Evolutionary conservation across 1,139 yeast genomes (phyloP).

Genomic region (Taphrina wiesneri): DNA sequence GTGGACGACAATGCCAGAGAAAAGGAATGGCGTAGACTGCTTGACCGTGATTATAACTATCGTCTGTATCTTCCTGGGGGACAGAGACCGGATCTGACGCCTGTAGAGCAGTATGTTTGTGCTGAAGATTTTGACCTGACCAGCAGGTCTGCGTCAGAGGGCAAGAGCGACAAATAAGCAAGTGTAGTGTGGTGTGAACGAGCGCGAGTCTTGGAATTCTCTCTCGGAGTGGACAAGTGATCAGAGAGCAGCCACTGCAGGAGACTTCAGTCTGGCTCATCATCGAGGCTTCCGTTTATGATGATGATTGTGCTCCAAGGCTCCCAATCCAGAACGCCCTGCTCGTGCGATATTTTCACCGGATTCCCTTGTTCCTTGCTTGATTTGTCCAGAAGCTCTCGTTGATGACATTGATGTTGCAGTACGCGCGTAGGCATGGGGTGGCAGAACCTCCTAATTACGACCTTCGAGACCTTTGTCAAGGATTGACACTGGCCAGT

Average conservation of each 20-base stretch:
- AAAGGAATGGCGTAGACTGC: not conserved
- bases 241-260: too few species aligned
- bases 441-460: not conserved
- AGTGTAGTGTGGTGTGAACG: too few species aligned
- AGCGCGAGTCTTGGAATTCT: too few species aligned
- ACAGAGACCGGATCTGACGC: not conserved
- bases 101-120: conserved; percentile 4
- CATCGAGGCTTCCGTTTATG: too few species aligned
- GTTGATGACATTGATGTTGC: not conserved
- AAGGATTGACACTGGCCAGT: not conserved
- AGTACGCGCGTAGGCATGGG: conserved; percentile 2
- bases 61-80: not conserved
- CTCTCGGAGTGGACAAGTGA: too few species aligned
- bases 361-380: not conserved
- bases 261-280: too few species aligned
- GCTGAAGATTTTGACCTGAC: conserved; percentile 6
- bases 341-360: not conserved
- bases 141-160: not conserved
- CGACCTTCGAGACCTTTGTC: not conserved
- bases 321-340: too few species aligned
- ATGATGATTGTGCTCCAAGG: too few species aligned
- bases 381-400: not conserved
- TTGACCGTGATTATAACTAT: not conserved
- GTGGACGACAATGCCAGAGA: not conserved
- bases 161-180: not conserved